Conservation (phyloP, 1,284 basidiomycete species). For the Apiotrichum montevideense region DNA sequence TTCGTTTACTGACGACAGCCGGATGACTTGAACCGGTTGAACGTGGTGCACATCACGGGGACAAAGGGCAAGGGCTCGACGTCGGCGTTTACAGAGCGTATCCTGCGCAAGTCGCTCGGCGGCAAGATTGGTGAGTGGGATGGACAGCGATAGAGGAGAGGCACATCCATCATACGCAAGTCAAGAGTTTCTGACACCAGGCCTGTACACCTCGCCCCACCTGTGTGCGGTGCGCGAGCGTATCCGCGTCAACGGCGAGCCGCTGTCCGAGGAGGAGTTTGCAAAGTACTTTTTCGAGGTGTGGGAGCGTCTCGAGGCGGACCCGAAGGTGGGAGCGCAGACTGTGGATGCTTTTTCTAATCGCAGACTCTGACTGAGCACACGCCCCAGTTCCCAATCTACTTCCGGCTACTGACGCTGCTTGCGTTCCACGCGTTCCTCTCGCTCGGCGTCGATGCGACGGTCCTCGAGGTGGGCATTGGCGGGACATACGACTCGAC, state of each 20-base stretch:
- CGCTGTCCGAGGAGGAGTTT: slow-evolving; percentile 82
- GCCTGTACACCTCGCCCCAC: slow-evolving; percentile 95
- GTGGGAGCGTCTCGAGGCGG: slow-evolving; percentile 80
- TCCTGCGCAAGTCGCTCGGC: slow-evolving; percentile 34
- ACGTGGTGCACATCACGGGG: slow-evolving; percentile 94
- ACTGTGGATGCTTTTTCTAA: neutral
- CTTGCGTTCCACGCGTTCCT: slow-evolving; percentile 89
- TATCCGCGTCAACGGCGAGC: slow-evolving; percentile 86
- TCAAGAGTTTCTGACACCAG: slow-evolving; percentile 42
- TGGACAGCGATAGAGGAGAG: neutral
- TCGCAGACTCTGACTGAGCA: slow-evolving; percentile 48
- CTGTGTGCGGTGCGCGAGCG: slow-evolving; percentile 92
- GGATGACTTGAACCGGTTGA: slow-evolving; percentile 74
- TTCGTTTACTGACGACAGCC: slow-evolving; percentile 78
- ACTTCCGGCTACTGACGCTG: slow-evolving; percentile 90
- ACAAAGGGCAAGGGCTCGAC: slow-evolving; percentile 99
- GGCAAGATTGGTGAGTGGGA: slow-evolving; percentile 32
- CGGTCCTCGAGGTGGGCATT: slow-evolving; percentile 93
- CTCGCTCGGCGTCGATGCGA: slow-evolving; percentile 65
- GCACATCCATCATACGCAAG: no score
- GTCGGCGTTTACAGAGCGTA: slow-evolving; percentile 72
- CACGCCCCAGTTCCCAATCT: slow-evolving; percentile 66
- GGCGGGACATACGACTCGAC: slow-evolving; percentile 94
- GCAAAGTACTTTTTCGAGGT: slow-evolving; percentile 92
- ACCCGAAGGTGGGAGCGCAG: slow-evolving; percentile 52